These are phyloP conservation scores for Dillenia suffruticosa DNA, from an alignment of 164 flowering plant genomes.

Conservation along the genomic window DNA sequence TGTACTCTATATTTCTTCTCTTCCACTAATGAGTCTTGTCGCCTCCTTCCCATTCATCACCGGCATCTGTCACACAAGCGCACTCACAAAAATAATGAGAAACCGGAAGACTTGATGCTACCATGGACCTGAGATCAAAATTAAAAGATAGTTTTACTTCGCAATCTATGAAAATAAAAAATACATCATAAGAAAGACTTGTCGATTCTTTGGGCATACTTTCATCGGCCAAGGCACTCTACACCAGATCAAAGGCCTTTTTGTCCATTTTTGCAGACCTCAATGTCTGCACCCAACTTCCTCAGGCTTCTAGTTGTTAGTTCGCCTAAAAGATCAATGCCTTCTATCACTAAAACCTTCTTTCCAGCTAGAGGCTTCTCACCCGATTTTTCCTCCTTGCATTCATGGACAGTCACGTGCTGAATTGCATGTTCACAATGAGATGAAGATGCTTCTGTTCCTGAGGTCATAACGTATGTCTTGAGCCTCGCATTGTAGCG, in stretches of 20 bases:
- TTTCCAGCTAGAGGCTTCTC: conserved; percentile 39
- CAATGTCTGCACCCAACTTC: conserved; percentile 40
- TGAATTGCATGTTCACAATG: neutral
- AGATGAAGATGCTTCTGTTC: neutral
- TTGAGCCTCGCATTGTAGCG: neutral
- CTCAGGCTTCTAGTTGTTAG: conserved; percentile 16
- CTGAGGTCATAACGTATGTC: neutral
- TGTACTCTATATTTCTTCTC: conserved; percentile 25
- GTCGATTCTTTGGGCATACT: neutral
- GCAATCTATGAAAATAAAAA: conserved; percentile 38
- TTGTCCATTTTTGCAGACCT: conserved; percentile 45
- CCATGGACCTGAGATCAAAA: neutral
- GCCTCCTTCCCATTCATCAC: conserved; percentile 39
- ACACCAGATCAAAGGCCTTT: conserved; percentile 35
- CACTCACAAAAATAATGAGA: neutral
- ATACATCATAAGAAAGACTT: conserved; percentile 20
- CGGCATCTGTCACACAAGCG: conserved; percentile 29
- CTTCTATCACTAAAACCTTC: conserved; percentile 62
- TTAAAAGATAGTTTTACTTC: conserved; percentile 19
- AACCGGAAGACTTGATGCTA: neutral
- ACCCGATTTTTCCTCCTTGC: neutral
- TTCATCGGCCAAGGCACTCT: conserved; percentile 18
- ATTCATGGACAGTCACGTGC: neutral
- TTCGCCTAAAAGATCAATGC: conserved; percentile 16
- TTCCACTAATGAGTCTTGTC: conserved; percentile 20